These are phyloP conservation scores for Marchantia polymorpha DNA, from an alignment of 225 moss, liverwort and hornwort genomes.

Conservation along the genomic window DNA sequence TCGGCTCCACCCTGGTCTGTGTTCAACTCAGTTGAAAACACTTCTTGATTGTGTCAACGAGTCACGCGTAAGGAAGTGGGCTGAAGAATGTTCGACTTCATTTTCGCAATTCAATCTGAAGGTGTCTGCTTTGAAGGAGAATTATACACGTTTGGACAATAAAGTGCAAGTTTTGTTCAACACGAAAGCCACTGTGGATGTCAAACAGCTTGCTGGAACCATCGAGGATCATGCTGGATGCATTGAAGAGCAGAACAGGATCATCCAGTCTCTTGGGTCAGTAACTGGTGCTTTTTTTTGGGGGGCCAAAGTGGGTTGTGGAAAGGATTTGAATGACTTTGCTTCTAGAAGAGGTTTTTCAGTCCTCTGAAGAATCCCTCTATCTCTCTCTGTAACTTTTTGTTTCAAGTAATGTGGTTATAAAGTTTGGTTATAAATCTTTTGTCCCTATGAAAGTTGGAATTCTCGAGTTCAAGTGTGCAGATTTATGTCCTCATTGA, in stretches of 20 bases:
- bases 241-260: constrained; percentile 83
- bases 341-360: neutral
- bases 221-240: constrained; percentile 70
- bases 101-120: constrained; percentile 81
- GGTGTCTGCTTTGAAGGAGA: constrained; percentile 71
- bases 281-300: neutral
- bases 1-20: constrained; percentile 75
- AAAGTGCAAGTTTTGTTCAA: constrained; percentile 80
- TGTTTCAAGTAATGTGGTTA: neutral
- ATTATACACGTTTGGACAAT: constrained; percentile 69
- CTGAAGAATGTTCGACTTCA: constrained; percentile 78
- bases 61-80: constrained; percentile 77
- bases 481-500: neutral
- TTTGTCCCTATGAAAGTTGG: neutral
- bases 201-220: constrained; percentile 71
- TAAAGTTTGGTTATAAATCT: no score
- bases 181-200: constrained; percentile 66
- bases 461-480: neutral
- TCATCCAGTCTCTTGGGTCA: constrained; percentile 85
- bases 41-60: constrained; percentile 88
- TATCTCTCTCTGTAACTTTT: neutral
- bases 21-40: constrained; percentile 61
- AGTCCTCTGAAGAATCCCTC: neutral
- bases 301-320: neutral
- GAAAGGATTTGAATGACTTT: neutral